phyloP scores from a whole-genome alignment of 176 grass and related monocot genomes.

The Cenchrus americanus region DNA sequence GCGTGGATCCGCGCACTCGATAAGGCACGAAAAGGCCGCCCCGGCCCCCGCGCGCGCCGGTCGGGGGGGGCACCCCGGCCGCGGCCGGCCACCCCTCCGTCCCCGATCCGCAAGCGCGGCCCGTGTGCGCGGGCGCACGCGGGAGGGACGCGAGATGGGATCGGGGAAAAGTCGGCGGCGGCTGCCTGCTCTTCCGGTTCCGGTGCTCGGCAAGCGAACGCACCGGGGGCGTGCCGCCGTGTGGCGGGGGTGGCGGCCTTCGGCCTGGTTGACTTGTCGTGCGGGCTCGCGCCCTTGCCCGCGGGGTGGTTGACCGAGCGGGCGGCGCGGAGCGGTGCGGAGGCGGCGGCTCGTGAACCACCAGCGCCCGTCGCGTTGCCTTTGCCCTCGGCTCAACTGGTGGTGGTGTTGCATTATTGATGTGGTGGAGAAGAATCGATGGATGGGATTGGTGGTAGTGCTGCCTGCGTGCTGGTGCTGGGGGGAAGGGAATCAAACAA shows the following conservation, averaged over 20 bases:
- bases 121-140: not conserved
- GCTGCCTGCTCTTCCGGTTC: not conserved
- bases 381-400: no score
- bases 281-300: not conserved
- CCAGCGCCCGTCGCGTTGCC: not conserved
- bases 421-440: no score
- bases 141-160: constrained; percentile 2
- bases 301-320: constrained; percentile 11
- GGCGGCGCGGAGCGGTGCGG: not conserved
- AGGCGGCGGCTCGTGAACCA: not conserved
- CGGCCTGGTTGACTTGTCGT: not conserved
- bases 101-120: not conserved
- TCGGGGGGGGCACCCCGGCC: no score
- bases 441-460: no score
- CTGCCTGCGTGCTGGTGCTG: no score
- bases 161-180: constrained; percentile 1
- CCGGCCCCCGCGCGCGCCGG: no score
- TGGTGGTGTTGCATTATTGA: no score
- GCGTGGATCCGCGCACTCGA: not conserved
- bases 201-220: not conserved
- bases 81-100: no score
- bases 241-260: not conserved
- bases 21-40: not conserved
- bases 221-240: no score
- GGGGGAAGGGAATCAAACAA: no score